Evolutionary conservation across 441 rosid species (phyloP).

Genomic region (Raphanus hybrid): DNA sequence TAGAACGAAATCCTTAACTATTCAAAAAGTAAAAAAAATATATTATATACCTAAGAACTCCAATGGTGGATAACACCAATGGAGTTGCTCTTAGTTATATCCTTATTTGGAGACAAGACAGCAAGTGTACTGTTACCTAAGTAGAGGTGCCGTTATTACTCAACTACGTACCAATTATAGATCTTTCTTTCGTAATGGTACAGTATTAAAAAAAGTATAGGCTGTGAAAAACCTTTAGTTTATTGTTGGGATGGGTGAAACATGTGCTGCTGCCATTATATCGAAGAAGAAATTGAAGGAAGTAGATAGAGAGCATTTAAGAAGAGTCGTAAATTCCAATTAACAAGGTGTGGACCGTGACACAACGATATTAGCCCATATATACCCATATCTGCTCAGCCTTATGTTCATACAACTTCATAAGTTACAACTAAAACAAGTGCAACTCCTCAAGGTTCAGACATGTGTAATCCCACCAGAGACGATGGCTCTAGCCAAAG

Average conservation of each 20-base stretch:
- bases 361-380: neutral
- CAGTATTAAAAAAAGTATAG: neutral
- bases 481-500: conserved; percentile 22
- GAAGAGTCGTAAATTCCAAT: neutral
- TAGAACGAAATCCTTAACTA: no score
- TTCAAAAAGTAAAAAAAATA: no score
- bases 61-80: no score
- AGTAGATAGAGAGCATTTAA: neutral
- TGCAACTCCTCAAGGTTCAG: neutral
- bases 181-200: neutral
- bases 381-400: neutral
- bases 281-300: neutral
- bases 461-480: conserved; percentile 32
- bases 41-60: no score
- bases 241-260: conserved; percentile 6
- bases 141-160: neutral
- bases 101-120: neutral
- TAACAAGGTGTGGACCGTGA: neutral
- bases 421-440: neutral
- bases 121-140: neutral
- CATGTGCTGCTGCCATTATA: neutral
- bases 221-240: neutral
- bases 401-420: conserved; percentile 2
- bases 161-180: neutral
- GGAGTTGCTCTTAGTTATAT: conserved; percentile 1